These are phyloP conservation scores for Cerioporus squamosus DNA, from an alignment of 1,284 basidiomycete species.

Conservation along the genomic window DNA sequence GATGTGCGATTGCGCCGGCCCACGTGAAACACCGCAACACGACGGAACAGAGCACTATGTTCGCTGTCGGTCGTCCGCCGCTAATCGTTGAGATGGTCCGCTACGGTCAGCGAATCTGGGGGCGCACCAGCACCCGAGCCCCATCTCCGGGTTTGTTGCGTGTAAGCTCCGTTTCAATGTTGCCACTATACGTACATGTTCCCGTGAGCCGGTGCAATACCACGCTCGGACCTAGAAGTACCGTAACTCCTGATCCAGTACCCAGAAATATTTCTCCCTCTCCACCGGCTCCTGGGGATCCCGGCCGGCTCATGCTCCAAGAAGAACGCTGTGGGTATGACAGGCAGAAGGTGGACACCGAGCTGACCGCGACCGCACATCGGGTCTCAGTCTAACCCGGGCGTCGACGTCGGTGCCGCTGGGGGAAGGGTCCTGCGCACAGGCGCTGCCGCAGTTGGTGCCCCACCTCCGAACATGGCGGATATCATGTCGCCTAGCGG, in stretches of 20 bases:
- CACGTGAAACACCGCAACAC: constrained; percentile 2
- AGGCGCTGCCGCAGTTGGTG: constrained; percentile 25
- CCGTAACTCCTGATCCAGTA: constrained; percentile 3
- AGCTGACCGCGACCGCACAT: not conserved
- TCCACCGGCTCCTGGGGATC: constrained; percentile 6
- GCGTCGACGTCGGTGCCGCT: constrained; percentile 35
- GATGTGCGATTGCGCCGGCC: not conserved
- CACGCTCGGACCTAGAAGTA: constrained; percentile 4
- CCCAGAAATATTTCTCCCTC: not conserved
- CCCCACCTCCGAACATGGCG: constrained; percentile 71
- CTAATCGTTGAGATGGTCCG: not conserved
- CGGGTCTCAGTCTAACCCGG: constrained; percentile 41
- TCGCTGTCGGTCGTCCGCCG: not conserved
- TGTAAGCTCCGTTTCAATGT: not conserved
- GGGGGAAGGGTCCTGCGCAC: constrained; percentile 48
- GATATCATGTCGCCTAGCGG: constrained; percentile 86
- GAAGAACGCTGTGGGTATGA: no score
- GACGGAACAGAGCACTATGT: not conserved
- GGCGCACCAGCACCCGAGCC: not conserved
- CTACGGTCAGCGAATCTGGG: not conserved
- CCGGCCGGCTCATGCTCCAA: constrained; percentile 1
- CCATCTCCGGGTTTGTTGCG: not conserved
- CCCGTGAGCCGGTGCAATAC: constrained; percentile 5
- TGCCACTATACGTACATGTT: not conserved
- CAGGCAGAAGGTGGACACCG: not conserved